A percentile compares a stretch with the other conserved stretches of the same genome.
Conservation (phyloP, 352 stramenopile species). For the Phytopythium ostracodes region DNA sequence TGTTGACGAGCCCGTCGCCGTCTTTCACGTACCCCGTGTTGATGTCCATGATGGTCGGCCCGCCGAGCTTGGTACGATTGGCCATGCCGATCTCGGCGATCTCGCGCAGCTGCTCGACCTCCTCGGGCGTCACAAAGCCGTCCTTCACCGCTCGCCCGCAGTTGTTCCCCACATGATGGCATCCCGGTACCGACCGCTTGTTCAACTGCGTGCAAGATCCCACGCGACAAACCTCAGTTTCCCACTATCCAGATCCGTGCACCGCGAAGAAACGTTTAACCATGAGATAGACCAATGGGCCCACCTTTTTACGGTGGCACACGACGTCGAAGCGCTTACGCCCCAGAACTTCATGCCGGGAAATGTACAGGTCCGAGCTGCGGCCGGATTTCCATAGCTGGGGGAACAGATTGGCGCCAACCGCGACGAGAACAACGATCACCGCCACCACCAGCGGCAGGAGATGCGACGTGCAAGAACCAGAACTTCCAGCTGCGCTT, state of each 20-base stretch:
- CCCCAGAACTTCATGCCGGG: constrained; percentile 27
- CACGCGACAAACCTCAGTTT: no score
- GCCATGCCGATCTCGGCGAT: constrained; percentile 86
- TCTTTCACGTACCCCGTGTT: constrained; percentile 89
- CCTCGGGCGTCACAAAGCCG: constrained; percentile 62
- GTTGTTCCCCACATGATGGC: constrained; percentile 51
- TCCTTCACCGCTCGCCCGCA: constrained; percentile 73
- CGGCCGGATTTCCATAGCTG: not conserved
- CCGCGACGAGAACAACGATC: not conserved
- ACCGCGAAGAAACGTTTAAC: not conserved
- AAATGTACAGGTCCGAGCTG: constrained; percentile 20
- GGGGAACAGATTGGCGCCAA: not conserved
- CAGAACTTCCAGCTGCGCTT: not conserved
- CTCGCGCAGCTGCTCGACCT: constrained; percentile 63
- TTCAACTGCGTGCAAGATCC: constrained; percentile 19
- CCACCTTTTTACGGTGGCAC: constrained; percentile 45
- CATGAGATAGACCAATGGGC: not conserved
- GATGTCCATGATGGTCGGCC: constrained; percentile 91
- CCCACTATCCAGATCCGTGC: no score
- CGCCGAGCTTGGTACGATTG: constrained; percentile 60
- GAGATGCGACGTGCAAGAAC: constrained; percentile 1
- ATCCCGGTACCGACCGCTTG: constrained; percentile 52
- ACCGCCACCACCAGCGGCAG: not conserved
- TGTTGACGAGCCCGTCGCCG: constrained; percentile 83
- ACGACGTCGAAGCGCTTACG: constrained; percentile 52